phyloP scores from a whole-genome alignment of 139 green algal species.

The Deuterostichococcus epilithicus region DNA sequence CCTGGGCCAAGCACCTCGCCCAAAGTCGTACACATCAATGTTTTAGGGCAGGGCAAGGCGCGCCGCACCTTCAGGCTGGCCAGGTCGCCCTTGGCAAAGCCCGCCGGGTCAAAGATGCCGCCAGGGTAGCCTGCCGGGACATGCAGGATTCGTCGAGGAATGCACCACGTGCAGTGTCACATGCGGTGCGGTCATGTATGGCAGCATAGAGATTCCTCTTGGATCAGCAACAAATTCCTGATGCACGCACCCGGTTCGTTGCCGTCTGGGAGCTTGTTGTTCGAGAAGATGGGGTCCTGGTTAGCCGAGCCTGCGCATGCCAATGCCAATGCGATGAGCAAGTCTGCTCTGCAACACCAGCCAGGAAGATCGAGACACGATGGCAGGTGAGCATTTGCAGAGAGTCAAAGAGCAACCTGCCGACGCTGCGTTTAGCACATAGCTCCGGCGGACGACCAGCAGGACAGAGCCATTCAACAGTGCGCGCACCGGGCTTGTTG shows the following conservation, averaged over 20 bases:
- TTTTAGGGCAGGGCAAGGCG: constrained; percentile 55
- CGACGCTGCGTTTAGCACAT: too few species aligned
- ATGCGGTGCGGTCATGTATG: neutral
- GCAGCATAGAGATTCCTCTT: neutral
- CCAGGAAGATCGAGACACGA: neutral
- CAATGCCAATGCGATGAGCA: neutral
- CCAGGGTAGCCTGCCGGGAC: constrained; percentile 47
- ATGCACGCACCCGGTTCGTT: neutral
- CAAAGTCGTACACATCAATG: constrained; percentile 45
- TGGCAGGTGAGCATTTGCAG: neutral
- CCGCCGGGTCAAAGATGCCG: constrained; percentile 61
- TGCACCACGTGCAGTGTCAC: neutral
- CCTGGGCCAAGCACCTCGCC: too few species aligned
- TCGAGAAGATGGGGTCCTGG: constrained; percentile 59
- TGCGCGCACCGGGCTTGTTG: constrained; percentile 18
- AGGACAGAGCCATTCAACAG: neutral
- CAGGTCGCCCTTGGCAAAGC: constrained; percentile 49
- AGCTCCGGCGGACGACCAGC: too few species aligned
- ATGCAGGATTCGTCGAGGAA: neutral
- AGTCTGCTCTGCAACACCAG: neutral
- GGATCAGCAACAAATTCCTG: neutral
- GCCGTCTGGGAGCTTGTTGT: constrained; percentile 35
- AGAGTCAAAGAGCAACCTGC: neutral
- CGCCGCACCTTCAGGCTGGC: constrained; percentile 53
- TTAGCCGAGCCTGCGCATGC: constrained; percentile 17